phyloP scores from a whole-genome alignment of 768 basidiomycete genomes.

The Phaeolepiota aurea region DNA sequence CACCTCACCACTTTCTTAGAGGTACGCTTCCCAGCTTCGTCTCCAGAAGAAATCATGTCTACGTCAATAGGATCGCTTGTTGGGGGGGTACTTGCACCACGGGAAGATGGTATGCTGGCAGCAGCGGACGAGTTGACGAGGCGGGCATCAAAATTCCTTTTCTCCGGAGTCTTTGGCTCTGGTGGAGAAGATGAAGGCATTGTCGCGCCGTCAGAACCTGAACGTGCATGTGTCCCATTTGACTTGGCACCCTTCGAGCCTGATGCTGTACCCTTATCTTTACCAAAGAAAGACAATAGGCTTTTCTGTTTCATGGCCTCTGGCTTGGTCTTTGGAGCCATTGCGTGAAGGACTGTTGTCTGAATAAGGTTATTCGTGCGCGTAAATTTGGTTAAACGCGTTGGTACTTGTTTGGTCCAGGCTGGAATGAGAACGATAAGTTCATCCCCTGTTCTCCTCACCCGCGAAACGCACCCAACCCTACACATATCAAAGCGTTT shows the following conservation, averaged over 20 bases:
- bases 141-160: constrained; percentile 20
- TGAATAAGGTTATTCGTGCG: too few relatives aligned
- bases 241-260: constrained; percentile 14
- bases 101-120: constrained; percentile 35
- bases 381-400: too few relatives aligned
- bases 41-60: constrained; percentile 55
- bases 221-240: constrained; percentile 1
- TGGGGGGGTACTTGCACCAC: constrained; percentile 56
- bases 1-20: constrained; percentile 24
- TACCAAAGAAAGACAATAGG: constrained; percentile 59
- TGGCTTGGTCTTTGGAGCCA: constrained; percentile 34
- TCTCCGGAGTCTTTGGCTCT: constrained; percentile 31
- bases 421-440: too few relatives aligned
- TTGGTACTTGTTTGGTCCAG: constrained; percentile 25
- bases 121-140: constrained; percentile 30
- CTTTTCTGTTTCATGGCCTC: constrained; percentile 64
- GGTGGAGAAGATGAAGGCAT: constrained; percentile 19
- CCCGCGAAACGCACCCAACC: too few relatives aligned
- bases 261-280: constrained; percentile 19
- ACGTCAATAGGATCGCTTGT: constrained; percentile 75
- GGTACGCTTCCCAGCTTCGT: constrained; percentile 24
- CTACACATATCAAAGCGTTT: too few relatives aligned
- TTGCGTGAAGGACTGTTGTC: too few relatives aligned
- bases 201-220: constrained; percentile 19
- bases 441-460: too few relatives aligned